Evolutionary conservation across 1,139 yeast genomes (phyloP).

Genomic region (Candida pseudoviswanathii): DNA sequence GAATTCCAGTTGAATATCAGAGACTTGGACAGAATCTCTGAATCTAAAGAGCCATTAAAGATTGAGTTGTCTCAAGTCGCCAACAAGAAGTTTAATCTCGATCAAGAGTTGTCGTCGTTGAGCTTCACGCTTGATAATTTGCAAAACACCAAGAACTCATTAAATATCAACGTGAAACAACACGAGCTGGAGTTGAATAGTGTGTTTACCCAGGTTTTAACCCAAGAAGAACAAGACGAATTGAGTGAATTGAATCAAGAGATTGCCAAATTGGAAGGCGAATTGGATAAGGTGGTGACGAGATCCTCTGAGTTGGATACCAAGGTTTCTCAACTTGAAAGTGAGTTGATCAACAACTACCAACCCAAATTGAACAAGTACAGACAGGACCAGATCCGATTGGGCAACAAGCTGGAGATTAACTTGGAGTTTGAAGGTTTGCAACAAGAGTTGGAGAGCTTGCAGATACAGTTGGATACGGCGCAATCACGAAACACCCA

Average conservation of each 20-base stretch:
- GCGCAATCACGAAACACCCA: conserved; percentile 22
- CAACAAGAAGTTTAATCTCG: conserved; percentile 41
- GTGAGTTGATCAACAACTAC: conserved; percentile 59
- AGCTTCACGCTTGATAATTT: conserved; percentile 24
- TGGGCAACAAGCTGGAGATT: conserved; percentile 20
- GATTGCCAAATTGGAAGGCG: conserved; percentile 43
- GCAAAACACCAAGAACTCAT: conserved; percentile 26
- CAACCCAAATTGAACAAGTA: conserved; percentile 23
- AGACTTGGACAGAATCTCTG: conserved; percentile 33
- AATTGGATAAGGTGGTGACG: conserved; percentile 45
- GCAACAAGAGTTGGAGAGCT: conserved; percentile 26
- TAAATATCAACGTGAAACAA: conserved; percentile 36
- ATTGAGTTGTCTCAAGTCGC: conserved; percentile 42
- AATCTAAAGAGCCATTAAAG: conserved; percentile 47
- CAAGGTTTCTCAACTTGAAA: conserved; percentile 49
- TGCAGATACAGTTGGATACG: conserved; percentile 26
- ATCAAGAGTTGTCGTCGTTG: conserved; percentile 42
- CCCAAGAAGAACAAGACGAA: conserved; percentile 36
- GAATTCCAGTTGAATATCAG: conserved; percentile 48
- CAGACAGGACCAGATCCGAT: conserved; percentile 10
- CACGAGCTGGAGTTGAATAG: conserved; percentile 54
- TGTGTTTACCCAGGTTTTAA: conserved; percentile 56
- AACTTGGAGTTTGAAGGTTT: conserved; percentile 45
- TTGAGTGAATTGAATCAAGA: conserved; percentile 40
- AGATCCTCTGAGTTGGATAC: conserved; percentile 53